Evolutionary conservation across 2,329 filamentous ascomycete species (phyloP), one percentile per base, ranked within the genome.

Genomic region (Fusarium begoniae): DNA sequence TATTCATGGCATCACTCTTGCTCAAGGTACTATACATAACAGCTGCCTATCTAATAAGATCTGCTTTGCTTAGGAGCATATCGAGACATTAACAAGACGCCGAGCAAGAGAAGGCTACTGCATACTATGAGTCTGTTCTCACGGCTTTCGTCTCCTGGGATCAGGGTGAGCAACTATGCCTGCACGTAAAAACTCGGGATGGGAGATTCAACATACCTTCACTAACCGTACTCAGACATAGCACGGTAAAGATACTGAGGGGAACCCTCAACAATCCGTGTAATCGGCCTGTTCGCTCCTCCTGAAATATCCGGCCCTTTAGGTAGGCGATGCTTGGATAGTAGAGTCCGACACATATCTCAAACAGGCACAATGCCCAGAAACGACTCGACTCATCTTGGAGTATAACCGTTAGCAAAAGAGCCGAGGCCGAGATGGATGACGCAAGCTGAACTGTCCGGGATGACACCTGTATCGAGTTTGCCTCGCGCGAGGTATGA

Each of bases 171-270:
- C 3, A 22, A 20, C 3, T 22, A 2, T 8, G 10, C 5, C 5
- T n/a, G 3, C 5, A 17, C 1, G 1, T 5, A 0, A 30, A 30
- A 6, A 5, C 17, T 9, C 5, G 11, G 5, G 5, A 14, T 12
- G 3, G 8, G 4, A 1, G 11, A 1, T 5, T 5, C 9, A 55
- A 41, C 50, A 11, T 62, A 62, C 59, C 40, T 62, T 57, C 30
- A 13, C 13, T 57, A 17, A 30, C 24, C 20, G 59, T 57, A 6
- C 15, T 37, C 1, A 62, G 38, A 20, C 50, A 62, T 0, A 62
- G 4, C 10, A 38, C 5, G 3, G 40, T 38, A 11, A 38, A n/a
- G 12, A 35, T 1, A 38, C 24, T 62, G 6, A 57, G 50, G 17
- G 59, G 59, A 17, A 43, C 15, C 17, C 30, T 62, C 30, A 57